Conservation (phyloP, 148 eudicot genomes). For the Amaranthus cruentus region DNA sequence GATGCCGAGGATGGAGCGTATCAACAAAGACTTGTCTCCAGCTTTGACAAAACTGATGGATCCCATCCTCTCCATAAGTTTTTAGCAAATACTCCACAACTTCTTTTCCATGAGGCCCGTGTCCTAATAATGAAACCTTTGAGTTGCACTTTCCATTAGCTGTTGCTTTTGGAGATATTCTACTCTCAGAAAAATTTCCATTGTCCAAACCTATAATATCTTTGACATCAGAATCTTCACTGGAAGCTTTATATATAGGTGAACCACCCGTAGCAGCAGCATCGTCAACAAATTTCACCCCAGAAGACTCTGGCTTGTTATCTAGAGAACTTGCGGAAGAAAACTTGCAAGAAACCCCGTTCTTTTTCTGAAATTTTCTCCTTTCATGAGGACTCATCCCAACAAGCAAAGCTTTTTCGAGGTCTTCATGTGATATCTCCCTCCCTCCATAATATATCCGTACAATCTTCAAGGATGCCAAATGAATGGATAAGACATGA, state of each 20-base stretch:
- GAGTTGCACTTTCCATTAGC: slow-evolving; percentile 31
- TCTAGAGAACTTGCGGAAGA: slow-evolving; percentile 20
- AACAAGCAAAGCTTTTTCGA: slow-evolving; percentile 72
- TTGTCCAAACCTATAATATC: slow-evolving; percentile 20
- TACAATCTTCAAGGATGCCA: slow-evolving; percentile 51
- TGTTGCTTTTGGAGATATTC: slow-evolving; percentile 20
- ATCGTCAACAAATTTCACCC: slow-evolving; percentile 18
- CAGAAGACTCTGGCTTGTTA: slow-evolving; percentile 21
- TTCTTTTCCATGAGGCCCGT: slow-evolving; percentile 96
- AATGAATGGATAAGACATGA: slow-evolving; percentile 1
- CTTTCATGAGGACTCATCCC: slow-evolving; percentile 93
- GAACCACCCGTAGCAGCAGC: slow-evolving; percentile 12
- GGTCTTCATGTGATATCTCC: slow-evolving; percentile 64
- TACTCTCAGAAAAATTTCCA: slow-evolving; percentile 24
- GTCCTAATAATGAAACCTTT: slow-evolving; percentile 83
- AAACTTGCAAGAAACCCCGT: slow-evolving; percentile 36
- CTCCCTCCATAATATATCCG: slow-evolving; percentile 81
- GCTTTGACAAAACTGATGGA: slow-evolving; percentile 83
- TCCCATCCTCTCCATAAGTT: slow-evolving; percentile 81
- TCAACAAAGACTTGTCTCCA: slow-evolving; percentile 95
- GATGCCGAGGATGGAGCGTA: slow-evolving; percentile 71
- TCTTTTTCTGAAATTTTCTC: slow-evolving; percentile 66
- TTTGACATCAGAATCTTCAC: slow-evolving; percentile 21
- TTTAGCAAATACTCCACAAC: slow-evolving; percentile 64
- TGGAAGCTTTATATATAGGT: slow-evolving; percentile 5